A percentile compares a stretch with the other conserved stretches of the same genome.
These are phyloP conservation scores for Candida sp. DNA, from an alignment of 1,139 yeast genomes.

Conservation along the genomic window DNA sequence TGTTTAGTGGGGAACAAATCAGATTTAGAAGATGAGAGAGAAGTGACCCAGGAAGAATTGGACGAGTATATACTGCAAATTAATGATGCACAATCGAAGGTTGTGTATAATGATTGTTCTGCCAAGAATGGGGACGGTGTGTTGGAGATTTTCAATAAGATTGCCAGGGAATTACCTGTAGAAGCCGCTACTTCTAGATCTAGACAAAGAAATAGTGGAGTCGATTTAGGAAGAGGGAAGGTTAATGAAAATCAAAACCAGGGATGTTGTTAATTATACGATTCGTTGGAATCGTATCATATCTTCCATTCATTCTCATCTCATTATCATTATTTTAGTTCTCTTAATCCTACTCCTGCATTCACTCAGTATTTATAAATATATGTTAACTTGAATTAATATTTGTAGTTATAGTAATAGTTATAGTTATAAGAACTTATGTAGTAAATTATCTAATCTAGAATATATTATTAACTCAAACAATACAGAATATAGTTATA, in stretches of 20 bases:
- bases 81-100: constrained; percentile 19
- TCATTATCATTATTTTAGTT: too few species aligned
- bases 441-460: too few species aligned
- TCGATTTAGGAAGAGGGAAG: constrained; percentile 34
- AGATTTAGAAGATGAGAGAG: constrained; percentile 60
- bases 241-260: constrained; percentile 18
- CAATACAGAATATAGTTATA: too few species aligned
- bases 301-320: too few species aligned
- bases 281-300: too few species aligned
- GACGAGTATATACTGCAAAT: constrained; percentile 30
- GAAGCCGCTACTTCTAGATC: constrained; percentile 31
- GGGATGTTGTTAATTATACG: constrained; percentile 28
- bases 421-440: too few species aligned
- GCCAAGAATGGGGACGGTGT: constrained; percentile 49
- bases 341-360: too few species aligned
- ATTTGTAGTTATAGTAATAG: too few species aligned
- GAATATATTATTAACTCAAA: too few species aligned
- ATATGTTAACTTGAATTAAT: too few species aligned
- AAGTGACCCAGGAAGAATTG: constrained; percentile 36
- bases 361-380: too few species aligned
- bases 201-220: constrained; percentile 31
- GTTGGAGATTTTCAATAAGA: constrained; percentile 37
- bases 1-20: constrained; percentile 87
- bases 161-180: constrained; percentile 43
- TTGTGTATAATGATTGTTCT: constrained; percentile 40